These are phyloP conservation scores for Apiotrichum gamsii DNA, from an alignment of 1,284 basidiomycete genomes.

Conservation along the genomic window DNA sequence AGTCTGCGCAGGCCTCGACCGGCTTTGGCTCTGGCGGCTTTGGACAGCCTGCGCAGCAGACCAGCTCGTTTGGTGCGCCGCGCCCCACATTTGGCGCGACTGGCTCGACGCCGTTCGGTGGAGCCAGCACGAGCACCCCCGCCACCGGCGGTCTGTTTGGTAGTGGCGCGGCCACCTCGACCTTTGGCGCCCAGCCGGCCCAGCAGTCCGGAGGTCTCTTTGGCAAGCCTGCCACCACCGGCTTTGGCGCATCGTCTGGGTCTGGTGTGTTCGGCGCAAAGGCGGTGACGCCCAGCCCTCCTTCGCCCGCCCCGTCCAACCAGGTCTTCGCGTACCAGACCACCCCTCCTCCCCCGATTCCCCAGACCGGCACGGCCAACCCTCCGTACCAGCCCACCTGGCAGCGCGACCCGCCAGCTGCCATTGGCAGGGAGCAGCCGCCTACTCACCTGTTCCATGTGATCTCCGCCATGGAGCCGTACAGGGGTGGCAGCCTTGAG, in stretches of 20 bases:
- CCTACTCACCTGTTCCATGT: conserved; percentile 39
- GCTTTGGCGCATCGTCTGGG: conserved; percentile 22
- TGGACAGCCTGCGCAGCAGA: conserved; percentile 8
- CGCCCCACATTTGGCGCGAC: conserved; percentile 39
- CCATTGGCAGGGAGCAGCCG: neutral
- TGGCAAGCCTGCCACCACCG: conserved; percentile 33
- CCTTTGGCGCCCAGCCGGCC: conserved; percentile 23
- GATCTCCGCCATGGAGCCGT: conserved; percentile 42
- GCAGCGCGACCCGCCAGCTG: conserved; percentile 36
- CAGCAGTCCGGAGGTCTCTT: conserved; percentile 36
- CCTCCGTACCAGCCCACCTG: conserved; percentile 41
- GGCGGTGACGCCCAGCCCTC: neutral
- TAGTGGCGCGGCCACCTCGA: neutral
- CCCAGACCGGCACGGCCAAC: conserved; percentile 32
- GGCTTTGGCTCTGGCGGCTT: conserved; percentile 23
- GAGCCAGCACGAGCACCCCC: conserved; percentile 15
- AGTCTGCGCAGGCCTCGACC: conserved; percentile 19
- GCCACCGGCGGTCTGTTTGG: conserved; percentile 32
- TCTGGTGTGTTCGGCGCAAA: conserved; percentile 16
- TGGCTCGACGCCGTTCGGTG: conserved; percentile 41
- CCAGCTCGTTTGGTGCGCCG: conserved; percentile 31
- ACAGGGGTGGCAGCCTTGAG: conserved; percentile 38
- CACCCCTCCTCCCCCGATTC: conserved; percentile 26
- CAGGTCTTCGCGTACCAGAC: conserved; percentile 26
- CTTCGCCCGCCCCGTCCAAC: conserved; percentile 7